phyloP scores from a whole-genome alignment of 805 yeast species.

The Myxozyma geophila region DNA sequence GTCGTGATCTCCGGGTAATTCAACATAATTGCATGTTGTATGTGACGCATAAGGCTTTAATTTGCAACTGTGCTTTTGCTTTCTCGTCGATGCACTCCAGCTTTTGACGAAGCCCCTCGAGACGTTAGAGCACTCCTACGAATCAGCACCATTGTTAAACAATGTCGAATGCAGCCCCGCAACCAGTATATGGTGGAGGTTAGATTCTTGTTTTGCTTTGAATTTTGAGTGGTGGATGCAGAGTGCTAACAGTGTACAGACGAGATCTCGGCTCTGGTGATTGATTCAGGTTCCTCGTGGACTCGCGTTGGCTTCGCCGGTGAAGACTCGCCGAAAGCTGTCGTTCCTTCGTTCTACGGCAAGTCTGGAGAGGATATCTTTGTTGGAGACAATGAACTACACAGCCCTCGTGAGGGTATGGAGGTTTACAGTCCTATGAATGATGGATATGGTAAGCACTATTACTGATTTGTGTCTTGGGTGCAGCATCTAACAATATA shows the following conservation, averaged over 20 bases:
- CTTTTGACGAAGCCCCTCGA: constrained; percentile 1
- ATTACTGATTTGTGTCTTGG: background rate
- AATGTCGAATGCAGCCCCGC: constrained; percentile 37
- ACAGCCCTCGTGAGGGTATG: constrained; percentile 44
- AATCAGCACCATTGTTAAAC: background rate
- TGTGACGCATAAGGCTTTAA: background rate
- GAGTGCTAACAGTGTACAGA: constrained; percentile 47
- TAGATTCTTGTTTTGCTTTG: background rate
- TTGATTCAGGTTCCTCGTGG: constrained; percentile 85
- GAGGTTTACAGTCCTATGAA: constrained; percentile 45
- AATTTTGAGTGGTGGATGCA: background rate
- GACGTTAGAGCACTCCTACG: background rate
- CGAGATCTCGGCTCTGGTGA: constrained; percentile 87
- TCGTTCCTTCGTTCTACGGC: constrained; percentile 74
- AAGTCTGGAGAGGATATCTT: constrained; percentile 38
- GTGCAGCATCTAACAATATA: background rate
- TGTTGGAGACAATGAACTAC: constrained; percentile 52
- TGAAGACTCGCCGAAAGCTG: constrained; percentile 79
- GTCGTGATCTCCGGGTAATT: constrained; percentile 17
- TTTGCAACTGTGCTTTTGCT: background rate
- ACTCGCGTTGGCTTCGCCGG: constrained; percentile 93
- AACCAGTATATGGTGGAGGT: constrained; percentile 41
- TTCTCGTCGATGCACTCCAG: background rate
- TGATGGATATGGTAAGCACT: constrained; percentile 43
- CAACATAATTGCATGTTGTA: background rate